A percentile compares a stretch with the other conserved stretches of the same genome.
Evolutionary conservation across 2,329 filamentous ascomycete species (phyloP).

Genomic region (Fusarium brachygibbosum): DNA sequence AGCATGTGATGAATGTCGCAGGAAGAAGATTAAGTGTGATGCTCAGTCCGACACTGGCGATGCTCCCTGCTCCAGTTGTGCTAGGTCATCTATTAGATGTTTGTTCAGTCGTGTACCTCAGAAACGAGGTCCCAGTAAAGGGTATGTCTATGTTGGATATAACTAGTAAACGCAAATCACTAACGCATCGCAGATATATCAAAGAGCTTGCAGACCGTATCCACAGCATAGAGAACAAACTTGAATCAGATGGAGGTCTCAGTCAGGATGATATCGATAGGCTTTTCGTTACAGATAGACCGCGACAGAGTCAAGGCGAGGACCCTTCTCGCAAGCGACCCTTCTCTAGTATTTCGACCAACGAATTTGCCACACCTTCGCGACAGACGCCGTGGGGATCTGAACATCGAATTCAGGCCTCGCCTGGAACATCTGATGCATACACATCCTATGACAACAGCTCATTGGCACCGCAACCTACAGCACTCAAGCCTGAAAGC

Average conservation of each 20-base stretch:
- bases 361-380: conserved; percentile 57
- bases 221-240: conserved; percentile 83
- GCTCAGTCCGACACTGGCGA: conserved; percentile 80
- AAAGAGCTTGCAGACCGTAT: conserved; percentile 91
- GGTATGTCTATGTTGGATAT: conserved; percentile 62
- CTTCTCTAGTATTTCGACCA: conserved; percentile 62
- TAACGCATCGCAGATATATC: conserved; percentile 74
- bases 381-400: conserved; percentile 63
- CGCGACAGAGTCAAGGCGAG: conserved; percentile 52
- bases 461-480: conserved; percentile 62
- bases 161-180: neutral
- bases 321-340: conserved; percentile 60
- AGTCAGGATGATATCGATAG: conserved; percentile 63
- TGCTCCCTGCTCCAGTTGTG: conserved; percentile 84
- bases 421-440: conserved; percentile 54
- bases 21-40: conserved; percentile 93
- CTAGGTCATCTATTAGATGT: conserved; percentile 80
- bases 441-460: conserved; percentile 55
- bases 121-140: conserved; percentile 91
- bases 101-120: conserved; percentile 89
- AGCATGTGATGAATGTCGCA: conserved; percentile 88
- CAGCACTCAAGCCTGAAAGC: conserved; percentile 56
- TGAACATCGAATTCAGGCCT: conserved; percentile 62
- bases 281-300: conserved; percentile 54
- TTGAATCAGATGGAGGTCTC: conserved; percentile 66